phyloP scores from a whole-genome alignment of 1,284 basidiomycete species.

The Neolentinus lepideus region DNA sequence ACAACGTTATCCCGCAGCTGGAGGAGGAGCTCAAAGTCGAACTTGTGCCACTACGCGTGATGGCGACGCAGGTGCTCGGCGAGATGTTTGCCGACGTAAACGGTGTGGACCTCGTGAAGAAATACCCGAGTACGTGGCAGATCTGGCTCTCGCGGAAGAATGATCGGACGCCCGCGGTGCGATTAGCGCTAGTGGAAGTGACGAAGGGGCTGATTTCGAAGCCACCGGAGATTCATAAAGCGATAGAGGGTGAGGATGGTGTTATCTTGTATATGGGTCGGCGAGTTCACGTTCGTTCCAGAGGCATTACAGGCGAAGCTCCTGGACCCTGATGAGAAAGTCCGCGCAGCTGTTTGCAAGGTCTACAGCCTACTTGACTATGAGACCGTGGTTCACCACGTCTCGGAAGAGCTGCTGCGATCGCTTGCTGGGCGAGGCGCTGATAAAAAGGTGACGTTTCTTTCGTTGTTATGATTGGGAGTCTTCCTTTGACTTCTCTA shows the following conservation, averaged over 20 bases:
- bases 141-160: slow-evolving; percentile 78
- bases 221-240: slow-evolving; percentile 61
- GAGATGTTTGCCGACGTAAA: slow-evolving; percentile 84
- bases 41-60: slow-evolving; percentile 62
- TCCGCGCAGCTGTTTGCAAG: slow-evolving; percentile 81
- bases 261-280: slow-evolving; percentile 3
- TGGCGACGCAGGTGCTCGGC: slow-evolving; percentile 82
- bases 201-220: slow-evolving; percentile 56
- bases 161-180: slow-evolving; percentile 70
- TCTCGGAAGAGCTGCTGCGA: slow-evolving; percentile 58
- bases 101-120: slow-evolving; percentile 66
- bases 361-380: slow-evolving; percentile 84
- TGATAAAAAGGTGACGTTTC: slow-evolving; percentile 74
- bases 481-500: slow-evolving; percentile 1
- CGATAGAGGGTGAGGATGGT: slow-evolving; percentile 57
- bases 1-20: slow-evolving; percentile 89
- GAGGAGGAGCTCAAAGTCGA: slow-evolving; percentile 87
- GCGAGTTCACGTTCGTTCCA: slow-evolving; percentile 19
- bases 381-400: slow-evolving; percentile 82
- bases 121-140: slow-evolving; percentile 83
- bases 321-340: slow-evolving; percentile 86
- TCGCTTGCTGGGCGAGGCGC: slow-evolving; percentile 66
- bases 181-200: slow-evolving; percentile 77
- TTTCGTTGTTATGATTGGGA: neutral
- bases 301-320: slow-evolving; percentile 65